Percentiles rank a stretch among this genome's conserved stretches.
phyloP scores from a whole-genome alignment of 441 rosid genomes.

The Biscutella laevigata region DNA sequence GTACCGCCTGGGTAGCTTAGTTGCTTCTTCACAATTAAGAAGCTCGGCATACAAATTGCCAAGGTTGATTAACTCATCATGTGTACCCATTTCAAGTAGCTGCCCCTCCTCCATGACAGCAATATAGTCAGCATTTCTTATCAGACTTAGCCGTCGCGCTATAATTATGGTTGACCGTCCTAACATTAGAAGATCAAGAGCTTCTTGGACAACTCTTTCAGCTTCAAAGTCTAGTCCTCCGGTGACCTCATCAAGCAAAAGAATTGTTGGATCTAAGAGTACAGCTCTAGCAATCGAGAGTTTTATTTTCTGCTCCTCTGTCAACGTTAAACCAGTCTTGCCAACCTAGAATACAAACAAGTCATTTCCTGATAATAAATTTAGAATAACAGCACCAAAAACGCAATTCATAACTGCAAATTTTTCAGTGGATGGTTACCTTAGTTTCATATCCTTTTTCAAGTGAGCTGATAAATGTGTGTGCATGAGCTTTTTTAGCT shows the following conservation, averaged over 20 bases:
- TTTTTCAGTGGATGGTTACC: constrained; percentile 36
- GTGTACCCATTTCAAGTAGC: constrained; percentile 99
- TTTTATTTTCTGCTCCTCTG: constrained; percentile 93
- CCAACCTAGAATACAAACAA: constrained; percentile 57
- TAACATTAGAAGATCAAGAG: constrained; percentile 91
- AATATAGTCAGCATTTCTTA: constrained; percentile 95
- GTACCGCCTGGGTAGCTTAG: constrained; percentile 98
- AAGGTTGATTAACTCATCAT: constrained; percentile 74
- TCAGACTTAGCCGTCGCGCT: constrained; percentile 91
- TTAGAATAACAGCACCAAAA: constrained; percentile 4
- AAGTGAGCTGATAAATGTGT: constrained; percentile 91
- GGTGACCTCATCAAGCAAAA: constrained; percentile 97
- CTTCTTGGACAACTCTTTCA: constrained; percentile 88
- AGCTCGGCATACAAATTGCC: constrained; percentile 94
- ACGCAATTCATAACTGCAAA: neutral
- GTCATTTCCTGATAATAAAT: constrained; percentile 9
- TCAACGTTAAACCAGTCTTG: constrained; percentile 74
- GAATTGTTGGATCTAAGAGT: constrained; percentile 81
- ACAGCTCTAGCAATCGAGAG: constrained; percentile 99
- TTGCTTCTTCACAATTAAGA: constrained; percentile 96
- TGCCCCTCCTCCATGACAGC: constrained; percentile 99
- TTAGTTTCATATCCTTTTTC: constrained; percentile 92
- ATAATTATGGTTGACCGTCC: constrained; percentile 97
- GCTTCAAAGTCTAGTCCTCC: constrained; percentile 99
- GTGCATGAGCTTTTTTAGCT: constrained; percentile 94